phyloP scores from a whole-genome alignment of 2,329 filamentous ascomycete species.

The Huntiella savannae region DNA sequence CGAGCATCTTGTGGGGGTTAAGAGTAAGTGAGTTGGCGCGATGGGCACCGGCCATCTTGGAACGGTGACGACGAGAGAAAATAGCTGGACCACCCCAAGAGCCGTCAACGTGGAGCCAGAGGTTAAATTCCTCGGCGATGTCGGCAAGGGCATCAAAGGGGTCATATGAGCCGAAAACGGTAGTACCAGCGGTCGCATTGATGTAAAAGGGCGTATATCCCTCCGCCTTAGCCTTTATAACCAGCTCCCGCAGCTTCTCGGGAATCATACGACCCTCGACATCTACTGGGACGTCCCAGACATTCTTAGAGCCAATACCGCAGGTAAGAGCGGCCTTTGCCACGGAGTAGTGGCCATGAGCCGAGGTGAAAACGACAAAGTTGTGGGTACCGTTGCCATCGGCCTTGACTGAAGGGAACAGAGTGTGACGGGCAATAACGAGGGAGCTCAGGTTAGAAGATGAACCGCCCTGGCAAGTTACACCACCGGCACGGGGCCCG shows the following conservation, averaged over 20 bases:
- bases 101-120: conserved; percentile 90
- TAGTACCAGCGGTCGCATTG: conserved; percentile 88
- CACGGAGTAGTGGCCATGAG: conserved; percentile 83
- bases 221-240: conserved; percentile 40
- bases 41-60: conserved; percentile 50
- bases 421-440: conserved; percentile 67
- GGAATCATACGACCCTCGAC: conserved; percentile 51
- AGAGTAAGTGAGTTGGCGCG: conserved; percentile 68
- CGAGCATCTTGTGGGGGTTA: conserved; percentile 96
- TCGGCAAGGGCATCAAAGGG: conserved; percentile 50
- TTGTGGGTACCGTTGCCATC: conserved; percentile 44
- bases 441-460: conserved; percentile 74
- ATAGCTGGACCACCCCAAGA: conserved; percentile 76
- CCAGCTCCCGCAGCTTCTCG: conserved; percentile 39
- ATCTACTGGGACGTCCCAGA: conserved; percentile 61
- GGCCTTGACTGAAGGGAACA: conserved; percentile 62
- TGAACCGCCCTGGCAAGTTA: conserved; percentile 65
- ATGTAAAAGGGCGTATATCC: conserved; percentile 82
- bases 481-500: conserved; percentile 51
- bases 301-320: conserved; percentile 58
- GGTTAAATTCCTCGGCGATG: conserved; percentile 48
- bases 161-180: conserved; percentile 78
- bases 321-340: conserved; percentile 88
- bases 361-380: conserved; percentile 75
- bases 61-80: conserved; percentile 47